Evolutionary conservation across 352 stramenopile species (phyloP).

Genomic region (Phytophthora litchii): DNA sequence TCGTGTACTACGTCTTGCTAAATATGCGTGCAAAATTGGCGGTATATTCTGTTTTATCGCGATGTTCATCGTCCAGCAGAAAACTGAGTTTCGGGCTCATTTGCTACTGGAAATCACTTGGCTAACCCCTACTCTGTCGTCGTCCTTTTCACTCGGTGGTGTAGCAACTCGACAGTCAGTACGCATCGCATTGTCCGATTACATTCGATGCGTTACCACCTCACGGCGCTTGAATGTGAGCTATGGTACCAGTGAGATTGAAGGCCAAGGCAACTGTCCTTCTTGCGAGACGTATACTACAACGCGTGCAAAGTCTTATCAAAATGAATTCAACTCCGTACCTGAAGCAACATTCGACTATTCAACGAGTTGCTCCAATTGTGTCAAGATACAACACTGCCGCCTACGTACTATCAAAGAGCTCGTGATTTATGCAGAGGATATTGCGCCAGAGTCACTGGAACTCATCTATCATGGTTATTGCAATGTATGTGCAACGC

Average conservation of each 20-base stretch:
- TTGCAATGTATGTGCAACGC: conserved; percentile 23
- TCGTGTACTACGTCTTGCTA: conserved; percentile 47
- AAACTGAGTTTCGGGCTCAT: conserved; percentile 58
- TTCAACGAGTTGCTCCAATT: conserved; percentile 12
- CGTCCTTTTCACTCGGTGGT: conserved; percentile 9
- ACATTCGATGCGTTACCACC: conserved; percentile 42
- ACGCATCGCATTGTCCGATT: conserved; percentile 49
- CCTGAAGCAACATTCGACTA: conserved; percentile 2
- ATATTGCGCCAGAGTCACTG: conserved; percentile 3
- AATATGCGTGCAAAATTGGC: conserved; percentile 47
- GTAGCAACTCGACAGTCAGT: conserved; percentile 37
- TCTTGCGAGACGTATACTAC: conserved; percentile 9
- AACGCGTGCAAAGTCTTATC: neutral
- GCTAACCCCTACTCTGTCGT: conserved; percentile 5
- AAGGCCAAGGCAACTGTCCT: conserved; percentile 5
- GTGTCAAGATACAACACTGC: conserved; percentile 11
- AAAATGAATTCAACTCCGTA: neutral
- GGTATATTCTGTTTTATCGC: conserved; percentile 44
- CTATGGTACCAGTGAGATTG: neutral
- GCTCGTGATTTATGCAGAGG: conserved; percentile 6
- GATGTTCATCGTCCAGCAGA: conserved; percentile 61
- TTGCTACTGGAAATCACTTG: conserved; percentile 52
- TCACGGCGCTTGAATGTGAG: conserved; percentile 9
- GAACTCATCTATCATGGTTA: conserved; percentile 39
- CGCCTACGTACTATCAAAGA: conserved; percentile 23